These are phyloP conservation scores for Leptodontidium sp. DNA, from an alignment of 2,329 filamentous ascomycete genomes.

Conservation along the genomic window DNA sequence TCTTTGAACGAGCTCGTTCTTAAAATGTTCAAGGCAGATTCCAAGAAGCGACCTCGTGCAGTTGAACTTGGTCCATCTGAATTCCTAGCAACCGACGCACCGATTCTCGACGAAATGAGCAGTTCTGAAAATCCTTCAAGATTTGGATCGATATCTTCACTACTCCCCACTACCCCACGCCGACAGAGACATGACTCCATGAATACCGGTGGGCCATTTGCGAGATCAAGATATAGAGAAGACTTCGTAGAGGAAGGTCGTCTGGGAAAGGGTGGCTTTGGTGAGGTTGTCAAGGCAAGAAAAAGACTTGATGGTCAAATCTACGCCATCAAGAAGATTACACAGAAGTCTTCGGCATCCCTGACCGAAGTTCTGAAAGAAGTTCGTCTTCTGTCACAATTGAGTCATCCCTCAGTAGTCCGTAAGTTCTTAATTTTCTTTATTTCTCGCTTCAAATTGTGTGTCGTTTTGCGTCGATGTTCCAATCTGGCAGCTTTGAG, in stretches of 20 bases:
- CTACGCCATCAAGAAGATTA: constrained; percentile 97
- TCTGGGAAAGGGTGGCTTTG: constrained; percentile 92
- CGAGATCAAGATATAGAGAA: constrained; percentile 79
- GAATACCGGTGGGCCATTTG: constrained; percentile 57
- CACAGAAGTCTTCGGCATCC: constrained; percentile 78
- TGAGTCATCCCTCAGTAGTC: constrained; percentile 81
- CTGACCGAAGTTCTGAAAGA: constrained; percentile 85
- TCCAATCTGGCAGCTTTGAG: neutral
- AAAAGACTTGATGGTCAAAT: constrained; percentile 93
- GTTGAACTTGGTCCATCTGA: constrained; percentile 75
- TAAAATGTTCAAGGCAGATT: constrained; percentile 85
- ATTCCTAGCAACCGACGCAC: constrained; percentile 71
- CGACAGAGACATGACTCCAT: constrained; percentile 70
- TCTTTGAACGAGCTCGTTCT: constrained; percentile 81
- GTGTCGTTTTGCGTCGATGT: neutral
- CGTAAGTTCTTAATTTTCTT: constrained; percentile 40
- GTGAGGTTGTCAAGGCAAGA: constrained; percentile 92
- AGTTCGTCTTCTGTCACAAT: constrained; percentile 86
- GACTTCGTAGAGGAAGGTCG: constrained; percentile 92
- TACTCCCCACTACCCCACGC: constrained; percentile 53
- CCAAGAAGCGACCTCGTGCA: constrained; percentile 83
- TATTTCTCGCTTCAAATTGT: constrained; percentile 1
- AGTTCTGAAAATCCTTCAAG: constrained; percentile 51
- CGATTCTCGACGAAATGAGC: constrained; percentile 55
- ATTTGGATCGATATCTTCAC: constrained; percentile 51